These are phyloP conservation scores for Thalassiosira exigua DNA, from an alignment of 352 stramenopile species.

Conservation along the genomic window DNA sequence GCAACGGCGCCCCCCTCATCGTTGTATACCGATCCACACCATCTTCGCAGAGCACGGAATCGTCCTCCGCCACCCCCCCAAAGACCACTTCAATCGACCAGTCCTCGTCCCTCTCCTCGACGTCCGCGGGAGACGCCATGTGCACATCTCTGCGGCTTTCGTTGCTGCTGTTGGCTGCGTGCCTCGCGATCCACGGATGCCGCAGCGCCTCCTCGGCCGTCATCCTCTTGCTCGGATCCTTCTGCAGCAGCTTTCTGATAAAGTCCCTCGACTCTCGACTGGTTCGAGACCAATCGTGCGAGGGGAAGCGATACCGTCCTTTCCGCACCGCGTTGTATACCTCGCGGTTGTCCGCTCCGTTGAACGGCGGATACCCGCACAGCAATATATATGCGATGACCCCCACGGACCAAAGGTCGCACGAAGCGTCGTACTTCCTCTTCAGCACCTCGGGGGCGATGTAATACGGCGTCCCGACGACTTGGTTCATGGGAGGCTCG, in stretches of 20 bases:
- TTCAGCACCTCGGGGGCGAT: too few relatives aligned
- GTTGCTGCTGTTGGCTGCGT: too few relatives aligned
- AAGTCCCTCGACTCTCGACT: slow-evolving; percentile 62
- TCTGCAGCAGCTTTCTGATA: slow-evolving; percentile 82
- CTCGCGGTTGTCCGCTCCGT: background rate
- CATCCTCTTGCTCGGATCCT: slow-evolving; percentile 91
- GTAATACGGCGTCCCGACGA: background rate
- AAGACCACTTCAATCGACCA: too few relatives aligned
- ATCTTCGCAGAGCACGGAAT: too few relatives aligned
- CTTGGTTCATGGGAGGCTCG: background rate
- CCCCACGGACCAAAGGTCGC: slow-evolving; percentile 61
- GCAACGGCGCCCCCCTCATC: too few relatives aligned
- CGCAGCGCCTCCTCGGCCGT: slow-evolving; percentile 91
- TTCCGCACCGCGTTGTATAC: slow-evolving; percentile 1
- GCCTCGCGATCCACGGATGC: slow-evolving; percentile 84
- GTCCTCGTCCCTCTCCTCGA: too few relatives aligned
- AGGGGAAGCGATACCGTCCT: slow-evolving; percentile 2
- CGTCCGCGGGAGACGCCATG: too few relatives aligned
- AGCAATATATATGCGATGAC: slow-evolving; percentile 97
- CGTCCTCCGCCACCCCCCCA: too few relatives aligned
- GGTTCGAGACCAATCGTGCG: background rate
- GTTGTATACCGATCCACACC: too few relatives aligned
- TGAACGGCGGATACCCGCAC: slow-evolving; percentile 88
- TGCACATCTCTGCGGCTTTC: too few relatives aligned
- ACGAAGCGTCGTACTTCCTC: slow-evolving; percentile 1